Evolutionary conservation across 148 eudicot genomes (phyloP).

Genomic region (Pharnaceum exiguum): DNA sequence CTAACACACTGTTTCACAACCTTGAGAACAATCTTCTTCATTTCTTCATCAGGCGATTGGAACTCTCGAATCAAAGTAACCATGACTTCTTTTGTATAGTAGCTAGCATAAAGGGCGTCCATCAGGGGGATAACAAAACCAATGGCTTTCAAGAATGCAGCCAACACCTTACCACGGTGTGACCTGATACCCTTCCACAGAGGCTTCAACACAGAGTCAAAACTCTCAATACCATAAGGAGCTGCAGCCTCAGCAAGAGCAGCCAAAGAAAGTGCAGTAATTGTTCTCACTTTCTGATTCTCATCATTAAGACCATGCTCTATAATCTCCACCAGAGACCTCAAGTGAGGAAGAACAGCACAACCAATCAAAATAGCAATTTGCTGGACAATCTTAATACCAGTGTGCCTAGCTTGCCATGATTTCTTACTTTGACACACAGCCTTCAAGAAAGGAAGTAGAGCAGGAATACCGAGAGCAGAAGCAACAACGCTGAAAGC

Average conservation of each 20-base stretch:
- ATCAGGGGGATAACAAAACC: slow-evolving; percentile 93
- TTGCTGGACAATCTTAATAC: slow-evolving; percentile 96
- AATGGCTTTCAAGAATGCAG: slow-evolving; percentile 93
- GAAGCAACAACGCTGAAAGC: slow-evolving; percentile 99
- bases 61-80: slow-evolving; percentile 85
- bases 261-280: slow-evolving; percentile 90
- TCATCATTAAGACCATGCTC: slow-evolving; percentile 96
- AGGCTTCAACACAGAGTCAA: slow-evolving; percentile 95
- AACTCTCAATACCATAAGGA: slow-evolving; percentile 97
- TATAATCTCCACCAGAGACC: slow-evolving; percentile 91
- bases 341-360: slow-evolving; percentile 93
- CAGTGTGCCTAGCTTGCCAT: slow-evolving; percentile 99
- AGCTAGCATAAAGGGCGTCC: slow-evolving; percentile 97
- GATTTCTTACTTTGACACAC: slow-evolving; percentile 99
- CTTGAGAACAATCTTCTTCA: slow-evolving; percentile 95
- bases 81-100: slow-evolving; percentile 97
- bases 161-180: slow-evolving; percentile 97
- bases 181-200: slow-evolving; percentile 97
- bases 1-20: slow-evolving; percentile 99
- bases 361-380: slow-evolving; percentile 95
- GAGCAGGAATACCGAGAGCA: slow-evolving; percentile 95
- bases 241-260: slow-evolving; percentile 99
- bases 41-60: slow-evolving; percentile 98
- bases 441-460: slow-evolving; percentile 89
- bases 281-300: slow-evolving; percentile 96